Evolutionary conservation across 1,139 yeast genomes (phyloP), one percentile per base, ranked within the genome.

Genomic region (Saccharomycopsis hybrid): DNA sequence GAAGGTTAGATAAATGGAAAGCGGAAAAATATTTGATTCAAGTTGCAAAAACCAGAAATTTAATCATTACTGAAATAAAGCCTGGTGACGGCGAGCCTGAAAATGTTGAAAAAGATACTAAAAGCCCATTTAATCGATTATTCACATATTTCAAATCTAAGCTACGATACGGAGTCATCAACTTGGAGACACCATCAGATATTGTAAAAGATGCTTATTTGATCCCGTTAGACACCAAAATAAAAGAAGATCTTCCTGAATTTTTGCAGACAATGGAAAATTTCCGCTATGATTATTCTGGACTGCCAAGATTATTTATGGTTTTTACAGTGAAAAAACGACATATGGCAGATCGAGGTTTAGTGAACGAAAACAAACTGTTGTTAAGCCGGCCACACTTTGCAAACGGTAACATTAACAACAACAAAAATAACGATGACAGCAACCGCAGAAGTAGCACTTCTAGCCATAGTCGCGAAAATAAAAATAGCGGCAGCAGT

Each of bases 151-250:
- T 51, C 13, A 18, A 33, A 25, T 32, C 43, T 11, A 44, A 32
- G 18, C 24, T 24, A 7, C 25, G 47, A 24, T 51, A 48, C 33
- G 54, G 51, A 3, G 54, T 51, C 5, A 18, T 18, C 18, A 18
- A 18, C 18, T 25, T 51, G 3, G 44, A 42, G 33, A 38, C 39
- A 37, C 35, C 29, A 8, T 32, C 32, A 31, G 27, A 24, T 5
- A 45, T 13, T 30, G 32, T 48, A 8, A 51, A 51, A 31, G 51
- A 51, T 39, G 38, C 35, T 2, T 51, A 48, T 43, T 37, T 51
- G 4, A 43, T 46, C 11, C 54, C 54, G 2, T 11, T 48, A 4
- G 38, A 43, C 32, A n/a, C 27, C 32, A 41, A 37, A 24, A 28
- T 28, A 4, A 30, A 43, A 13, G 36, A 40, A 13, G 42, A 44